A percentile compares a stretch with the other conserved stretches of the same genome.
These are phyloP conservation scores for Pichia phayaonensis DNA, from an alignment of 805 yeast species.

Conservation along the genomic window DNA sequence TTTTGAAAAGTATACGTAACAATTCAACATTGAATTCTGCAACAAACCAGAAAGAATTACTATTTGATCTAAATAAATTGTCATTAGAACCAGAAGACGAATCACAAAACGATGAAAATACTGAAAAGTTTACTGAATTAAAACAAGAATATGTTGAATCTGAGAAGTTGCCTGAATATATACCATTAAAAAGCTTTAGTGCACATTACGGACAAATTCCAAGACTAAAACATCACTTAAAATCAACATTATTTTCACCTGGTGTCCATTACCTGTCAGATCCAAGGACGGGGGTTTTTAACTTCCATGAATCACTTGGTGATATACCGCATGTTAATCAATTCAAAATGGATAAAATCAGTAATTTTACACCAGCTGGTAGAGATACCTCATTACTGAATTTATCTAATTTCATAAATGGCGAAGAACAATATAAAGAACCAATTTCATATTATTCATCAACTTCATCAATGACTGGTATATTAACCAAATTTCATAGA, in stretches of 20 bases:
- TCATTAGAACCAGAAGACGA: neutral
- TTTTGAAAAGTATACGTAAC: neutral
- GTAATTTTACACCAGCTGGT: slow-evolving; percentile 56
- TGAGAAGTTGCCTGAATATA: slow-evolving; percentile 10
- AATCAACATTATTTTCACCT: slow-evolving; percentile 71
- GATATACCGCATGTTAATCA: slow-evolving; percentile 55
- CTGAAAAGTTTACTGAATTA: slow-evolving; percentile 1
- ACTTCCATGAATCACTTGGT: slow-evolving; percentile 56
- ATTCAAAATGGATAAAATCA: slow-evolving; percentile 52
- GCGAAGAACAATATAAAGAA: neutral
- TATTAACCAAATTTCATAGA: slow-evolving; percentile 67
- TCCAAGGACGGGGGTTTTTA: slow-evolving; percentile 65
- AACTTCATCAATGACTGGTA: slow-evolving; percentile 80
- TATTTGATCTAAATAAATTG: neutral
- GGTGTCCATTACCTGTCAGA: slow-evolving; percentile 74
- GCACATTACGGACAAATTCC: slow-evolving; percentile 35
- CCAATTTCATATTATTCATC: slow-evolving; percentile 52
- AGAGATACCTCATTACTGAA: slow-evolving; percentile 48
- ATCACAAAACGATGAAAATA: neutral
- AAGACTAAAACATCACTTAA: slow-evolving; percentile 53
- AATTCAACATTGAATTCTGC: neutral
- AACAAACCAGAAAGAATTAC: neutral
- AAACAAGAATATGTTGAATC: neutral
- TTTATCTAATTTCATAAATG: slow-evolving; percentile 31
- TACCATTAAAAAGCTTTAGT: slow-evolving; percentile 15